phyloP scores from a whole-genome alignment of 1,284 basidiomycete genomes.

The Malassezia dermatis region DNA sequence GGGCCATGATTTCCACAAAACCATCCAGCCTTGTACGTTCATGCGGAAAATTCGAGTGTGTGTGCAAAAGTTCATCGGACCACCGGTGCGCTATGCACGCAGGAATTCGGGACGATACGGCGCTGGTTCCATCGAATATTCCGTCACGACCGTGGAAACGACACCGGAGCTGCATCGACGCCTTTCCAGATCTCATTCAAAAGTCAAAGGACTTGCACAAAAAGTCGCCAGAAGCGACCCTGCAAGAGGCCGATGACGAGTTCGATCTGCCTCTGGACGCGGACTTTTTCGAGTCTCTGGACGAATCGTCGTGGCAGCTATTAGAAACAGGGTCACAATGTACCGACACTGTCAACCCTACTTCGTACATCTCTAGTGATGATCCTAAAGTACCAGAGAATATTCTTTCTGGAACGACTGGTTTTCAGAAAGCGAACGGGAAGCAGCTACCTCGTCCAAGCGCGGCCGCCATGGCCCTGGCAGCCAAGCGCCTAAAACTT shows the following conservation, averaged over 20 bases:
- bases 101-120: not conserved
- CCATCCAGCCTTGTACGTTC: not conserved
- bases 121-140: not conserved
- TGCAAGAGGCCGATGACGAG: not conserved
- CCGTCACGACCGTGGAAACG: not conserved
- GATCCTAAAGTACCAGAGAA: not conserved
- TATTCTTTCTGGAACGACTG: not conserved
- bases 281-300: constrained; percentile 15
- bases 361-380: not conserved
- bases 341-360: not conserved
- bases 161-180: not conserved
- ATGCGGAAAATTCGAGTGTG: not conserved
- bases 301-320: constrained; percentile 13
- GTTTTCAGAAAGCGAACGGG: constrained; percentile 13
- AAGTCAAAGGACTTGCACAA: not conserved
- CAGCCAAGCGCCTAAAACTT: constrained; percentile 14
- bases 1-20: not conserved
- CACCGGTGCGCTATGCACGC: not conserved
- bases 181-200: not conserved
- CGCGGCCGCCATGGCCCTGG: constrained; percentile 9
- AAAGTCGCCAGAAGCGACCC: not conserved
- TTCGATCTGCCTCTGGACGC: not conserved
- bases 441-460: constrained; percentile 13
- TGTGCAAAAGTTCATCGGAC: not conserved
- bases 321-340: constrained; percentile 1